These are phyloP conservation scores for Ophiocordyceps camponoti-rufipedis DNA, from an alignment of 2,329 filamentous ascomycete genomes.

Conservation along the genomic window DNA sequence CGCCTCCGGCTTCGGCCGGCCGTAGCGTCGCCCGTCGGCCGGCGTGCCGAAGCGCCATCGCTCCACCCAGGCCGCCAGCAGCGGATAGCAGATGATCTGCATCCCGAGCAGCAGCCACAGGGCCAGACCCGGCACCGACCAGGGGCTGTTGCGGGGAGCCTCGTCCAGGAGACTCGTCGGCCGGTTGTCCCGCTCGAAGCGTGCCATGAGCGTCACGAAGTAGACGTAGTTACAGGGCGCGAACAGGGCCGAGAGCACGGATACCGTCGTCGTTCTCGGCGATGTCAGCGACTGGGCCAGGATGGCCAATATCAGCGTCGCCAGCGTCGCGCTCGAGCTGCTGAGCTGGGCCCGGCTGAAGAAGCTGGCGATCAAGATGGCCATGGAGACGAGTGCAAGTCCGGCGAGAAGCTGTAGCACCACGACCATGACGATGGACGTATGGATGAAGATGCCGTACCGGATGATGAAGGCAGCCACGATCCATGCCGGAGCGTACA, in stretches of 20 bases:
- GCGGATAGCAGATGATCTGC: slow-evolving; percentile 61
- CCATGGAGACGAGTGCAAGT: slow-evolving; percentile 59
- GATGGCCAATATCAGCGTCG: slow-evolving; percentile 59
- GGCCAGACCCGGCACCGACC: slow-evolving; percentile 51
- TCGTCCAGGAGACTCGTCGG: slow-evolving; percentile 41
- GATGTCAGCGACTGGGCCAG: slow-evolving; percentile 57
- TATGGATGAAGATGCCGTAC: slow-evolving; percentile 44
- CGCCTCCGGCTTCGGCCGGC: slow-evolving; percentile 18
- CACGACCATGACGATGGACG: slow-evolving; percentile 46
- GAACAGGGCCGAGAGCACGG: slow-evolving; percentile 58
- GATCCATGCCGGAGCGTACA: slow-evolving; percentile 74
- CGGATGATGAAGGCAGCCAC: slow-evolving; percentile 50
- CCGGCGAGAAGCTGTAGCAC: slow-evolving; percentile 63
- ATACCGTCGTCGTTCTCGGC: slow-evolving; percentile 44
- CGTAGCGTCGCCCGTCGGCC: slow-evolving; percentile 37
- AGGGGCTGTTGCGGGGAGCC: slow-evolving; percentile 43
- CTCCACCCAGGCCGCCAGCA: slow-evolving; percentile 61
- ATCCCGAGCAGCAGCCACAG: slow-evolving; percentile 63
- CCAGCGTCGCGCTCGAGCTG: slow-evolving; percentile 60
- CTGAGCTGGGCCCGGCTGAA: slow-evolving; percentile 80
- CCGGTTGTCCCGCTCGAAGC: slow-evolving; percentile 47
- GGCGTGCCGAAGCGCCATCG: slow-evolving; percentile 57
- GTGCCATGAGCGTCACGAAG: slow-evolving; percentile 58
- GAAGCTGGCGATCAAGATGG: slow-evolving; percentile 63
- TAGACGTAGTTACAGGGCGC: slow-evolving; percentile 77